Percentiles rank a stretch among this genome's conserved stretches.
These are phyloP conservation scores for Acer yangbiense DNA, from an alignment of 345 rosid genomes.

Conservation along the genomic window DNA sequence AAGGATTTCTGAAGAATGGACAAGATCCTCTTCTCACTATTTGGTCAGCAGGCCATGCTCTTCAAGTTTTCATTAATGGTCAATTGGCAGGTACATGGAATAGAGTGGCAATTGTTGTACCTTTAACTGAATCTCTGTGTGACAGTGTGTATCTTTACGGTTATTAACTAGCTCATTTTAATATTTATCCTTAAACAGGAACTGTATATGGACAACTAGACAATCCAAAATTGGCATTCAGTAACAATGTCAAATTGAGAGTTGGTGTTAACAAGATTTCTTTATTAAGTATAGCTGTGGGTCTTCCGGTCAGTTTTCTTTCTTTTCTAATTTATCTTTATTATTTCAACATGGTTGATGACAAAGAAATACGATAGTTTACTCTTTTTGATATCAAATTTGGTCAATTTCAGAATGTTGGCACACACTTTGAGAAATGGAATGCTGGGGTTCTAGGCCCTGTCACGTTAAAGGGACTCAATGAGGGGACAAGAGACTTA, in stretches of 20 bases:
- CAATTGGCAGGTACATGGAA: slow-evolving; percentile 60
- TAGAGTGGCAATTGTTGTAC: background rate
- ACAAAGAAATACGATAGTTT: background rate
- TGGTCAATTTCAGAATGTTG: slow-evolving; percentile 67
- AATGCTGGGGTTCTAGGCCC: slow-evolving; percentile 89
- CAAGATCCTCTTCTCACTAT: slow-evolving; percentile 61
- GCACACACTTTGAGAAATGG: slow-evolving; percentile 80
- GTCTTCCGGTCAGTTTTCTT: slow-evolving; percentile 73
- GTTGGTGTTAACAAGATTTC: slow-evolving; percentile 82
- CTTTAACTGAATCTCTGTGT: background rate
- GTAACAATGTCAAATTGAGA: slow-evolving; percentile 62
- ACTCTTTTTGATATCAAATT: background rate
- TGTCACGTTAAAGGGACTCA: slow-evolving; percentile 66
- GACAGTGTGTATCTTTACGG: background rate
- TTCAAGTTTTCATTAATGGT: slow-evolving; percentile 75
- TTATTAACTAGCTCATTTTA: background rate
- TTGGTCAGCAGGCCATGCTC: slow-evolving; percentile 81
- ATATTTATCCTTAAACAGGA: slow-evolving; percentile 43
- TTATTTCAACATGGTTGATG: background rate
- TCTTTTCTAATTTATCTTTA: background rate
- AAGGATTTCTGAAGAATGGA: slow-evolving; percentile 69
- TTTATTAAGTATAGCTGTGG: slow-evolving; percentile 73
- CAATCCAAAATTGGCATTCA: slow-evolving; percentile 64
- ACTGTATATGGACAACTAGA: slow-evolving; percentile 64
- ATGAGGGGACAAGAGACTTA: slow-evolving; percentile 77